Evolutionary conservation across 345 rosid genomes (phyloP).

Genomic region (Erodium maritimum): DNA sequence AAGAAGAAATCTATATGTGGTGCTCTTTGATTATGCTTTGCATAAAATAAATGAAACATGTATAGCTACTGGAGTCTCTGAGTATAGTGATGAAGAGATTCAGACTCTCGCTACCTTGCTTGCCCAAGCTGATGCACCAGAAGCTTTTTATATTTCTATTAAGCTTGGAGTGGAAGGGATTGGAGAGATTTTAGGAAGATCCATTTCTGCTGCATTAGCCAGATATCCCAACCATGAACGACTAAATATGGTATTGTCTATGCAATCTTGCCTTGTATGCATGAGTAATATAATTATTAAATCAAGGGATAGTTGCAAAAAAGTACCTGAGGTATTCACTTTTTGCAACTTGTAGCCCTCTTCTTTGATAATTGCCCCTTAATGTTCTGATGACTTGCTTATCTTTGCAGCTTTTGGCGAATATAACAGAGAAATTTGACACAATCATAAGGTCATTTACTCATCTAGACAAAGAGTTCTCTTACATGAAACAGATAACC

Average conservation of each 20-base stretch:
- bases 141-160: conserved; percentile 89
- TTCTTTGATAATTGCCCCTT: too few species aligned
- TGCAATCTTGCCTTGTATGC: not conserved
- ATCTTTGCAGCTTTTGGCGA: conserved; percentile 79
- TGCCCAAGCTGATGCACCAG: conserved; percentile 84
- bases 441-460: conserved; percentile 69
- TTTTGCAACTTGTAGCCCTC: too few species aligned
- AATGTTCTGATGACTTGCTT: too few species aligned
- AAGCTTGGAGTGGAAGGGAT: conserved; percentile 93
- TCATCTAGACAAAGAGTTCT: conserved; percentile 80
- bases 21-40: conserved; percentile 77
- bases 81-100: conserved; percentile 74
- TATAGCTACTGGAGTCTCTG: conserved; percentile 67
- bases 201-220: conserved; percentile 66
- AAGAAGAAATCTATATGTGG: conserved; percentile 74
- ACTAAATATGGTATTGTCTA: conserved; percentile 51
- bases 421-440: conserved; percentile 71
- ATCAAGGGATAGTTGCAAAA: too few species aligned
- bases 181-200: conserved; percentile 85
- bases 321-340: too few species aligned
- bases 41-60: conserved; percentile 81
- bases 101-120: conserved; percentile 72
- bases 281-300: too few species aligned
- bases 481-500: conserved; percentile 61
- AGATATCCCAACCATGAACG: conserved; percentile 82